phyloP scores from a whole-genome alignment of 768 basidiomycete species.

The Ramaria sp. region DNA sequence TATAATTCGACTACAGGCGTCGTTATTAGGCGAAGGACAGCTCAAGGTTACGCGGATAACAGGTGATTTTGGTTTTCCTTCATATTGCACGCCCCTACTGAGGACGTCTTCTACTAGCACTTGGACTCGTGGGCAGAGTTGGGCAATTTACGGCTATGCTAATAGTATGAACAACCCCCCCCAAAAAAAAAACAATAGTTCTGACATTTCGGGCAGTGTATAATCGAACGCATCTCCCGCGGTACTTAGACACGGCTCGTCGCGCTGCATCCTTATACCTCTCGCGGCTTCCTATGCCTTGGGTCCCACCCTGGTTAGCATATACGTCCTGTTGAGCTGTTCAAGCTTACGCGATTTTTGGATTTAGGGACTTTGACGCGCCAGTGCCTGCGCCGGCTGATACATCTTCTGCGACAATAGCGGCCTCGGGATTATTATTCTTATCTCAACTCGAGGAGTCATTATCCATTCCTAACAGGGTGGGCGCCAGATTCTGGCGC shows the following conservation, averaged over 20 bases:
- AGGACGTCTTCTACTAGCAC: constrained; percentile 31
- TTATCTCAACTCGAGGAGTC: constrained; percentile 33
- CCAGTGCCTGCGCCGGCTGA: constrained; percentile 47
- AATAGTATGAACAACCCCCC: constrained; percentile 36
- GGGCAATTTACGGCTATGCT: constrained; percentile 61
- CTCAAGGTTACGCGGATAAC: constrained; percentile 49
- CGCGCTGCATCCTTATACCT: constrained; percentile 51
- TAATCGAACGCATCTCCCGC: constrained; percentile 34
- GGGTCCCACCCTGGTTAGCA: constrained; percentile 58
- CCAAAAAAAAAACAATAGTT: too few relatives aligned
- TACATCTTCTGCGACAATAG: constrained; percentile 59
- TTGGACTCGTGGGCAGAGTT: constrained; percentile 65
- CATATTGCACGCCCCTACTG: neutral
- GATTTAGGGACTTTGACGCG: constrained; percentile 60
- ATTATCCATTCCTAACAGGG: constrained; percentile 20
- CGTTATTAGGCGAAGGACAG: constrained; percentile 45
- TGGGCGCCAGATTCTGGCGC: constrained; percentile 28
- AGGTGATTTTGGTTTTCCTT: constrained; percentile 13
- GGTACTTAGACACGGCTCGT: constrained; percentile 51
- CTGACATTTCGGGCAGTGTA: constrained; percentile 35
- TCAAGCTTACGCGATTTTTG: neutral
- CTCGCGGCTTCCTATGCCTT: constrained; percentile 43
- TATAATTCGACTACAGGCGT: constrained; percentile 55
- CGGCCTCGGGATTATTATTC: constrained; percentile 45
- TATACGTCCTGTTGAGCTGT: neutral